Evolutionary conservation across 2,329 filamentous ascomycete species (phyloP), one percentile per base, ranked within the genome.

Genomic region (Dendrostoma leiphaemia): DNA sequence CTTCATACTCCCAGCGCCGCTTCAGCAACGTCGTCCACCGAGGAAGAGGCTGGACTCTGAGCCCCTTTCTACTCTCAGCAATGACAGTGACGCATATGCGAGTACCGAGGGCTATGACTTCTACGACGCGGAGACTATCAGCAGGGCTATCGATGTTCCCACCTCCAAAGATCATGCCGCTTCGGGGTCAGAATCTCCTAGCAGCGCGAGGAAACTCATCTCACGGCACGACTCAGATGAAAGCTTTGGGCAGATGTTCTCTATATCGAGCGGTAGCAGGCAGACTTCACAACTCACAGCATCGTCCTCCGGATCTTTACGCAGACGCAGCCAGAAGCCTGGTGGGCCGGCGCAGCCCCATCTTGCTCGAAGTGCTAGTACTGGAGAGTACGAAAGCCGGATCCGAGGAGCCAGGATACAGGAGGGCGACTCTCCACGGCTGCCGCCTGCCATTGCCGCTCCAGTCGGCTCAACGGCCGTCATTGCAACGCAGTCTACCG

Each of bases 41-140:
- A 72, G 78, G 9, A 71, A 71, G 51, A 74, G 79, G 24, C 72
- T 77, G 10, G 74, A 81, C 61, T 83, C 80, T 1, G 69, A 71
- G 34, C 74, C 80, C 1, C 61, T 81, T 24, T 83, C 81, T 2
- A 69, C 75, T n/a, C 58, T 68, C 19, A 82, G 79, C 62, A 74
- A 79, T 29, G 74, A 75, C 37, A 82, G 77, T 61, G 74, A 72
- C 40, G 74, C 76, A 6, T 74, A 78, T 21, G 60, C 69, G n/a
- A 79, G 73, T 62, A 81, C 78, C 1, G 83, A 85, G 59, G 83
- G 83, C 1, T 86, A 86, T 61, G 83, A 86, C 65, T 86, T 86
- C 62, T 86, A 86, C 63, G 84, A 83, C 61, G 70, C 82, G 26
- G 82, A 83, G n/a, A 77, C 73, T 26, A 66, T 79, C 52, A 69